Percentiles rank a stretch among this genome's conserved stretches.
Conservation (phyloP, 768 basidiomycete genomes). For the Boletus pseudo-olivaceus region DNA sequence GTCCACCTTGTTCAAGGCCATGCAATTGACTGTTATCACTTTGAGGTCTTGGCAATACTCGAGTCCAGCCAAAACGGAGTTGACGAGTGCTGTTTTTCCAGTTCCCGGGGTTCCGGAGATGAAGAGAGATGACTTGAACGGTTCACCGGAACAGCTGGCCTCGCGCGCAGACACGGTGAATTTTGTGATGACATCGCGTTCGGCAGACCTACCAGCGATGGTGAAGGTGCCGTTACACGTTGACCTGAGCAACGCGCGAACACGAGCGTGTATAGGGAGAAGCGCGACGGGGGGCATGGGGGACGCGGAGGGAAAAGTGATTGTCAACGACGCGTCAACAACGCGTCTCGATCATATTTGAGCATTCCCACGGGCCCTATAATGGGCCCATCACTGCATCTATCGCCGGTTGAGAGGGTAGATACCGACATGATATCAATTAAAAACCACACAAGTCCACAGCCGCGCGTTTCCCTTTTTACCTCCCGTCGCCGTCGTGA, state of each 20-base stretch:
- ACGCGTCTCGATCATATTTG: constrained; percentile 19
- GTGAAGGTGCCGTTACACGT: constrained; percentile 54
- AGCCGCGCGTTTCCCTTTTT: background rate
- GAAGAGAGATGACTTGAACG: constrained; percentile 56
- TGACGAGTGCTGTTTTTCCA: constrained; percentile 85
- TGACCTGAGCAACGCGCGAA: constrained; percentile 66
- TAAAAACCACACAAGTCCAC: background rate
- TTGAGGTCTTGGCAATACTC: constrained; percentile 39
- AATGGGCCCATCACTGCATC: no score
- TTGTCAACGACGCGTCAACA: constrained; percentile 33
- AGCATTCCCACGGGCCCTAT: constrained; percentile 7
- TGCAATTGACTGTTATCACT: constrained; percentile 70
- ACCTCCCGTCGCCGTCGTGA: background rate
- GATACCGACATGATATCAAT: background rate
- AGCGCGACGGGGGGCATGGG: constrained; percentile 48
- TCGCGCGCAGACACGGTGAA: constrained; percentile 59
- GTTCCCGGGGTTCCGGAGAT: constrained; percentile 93
- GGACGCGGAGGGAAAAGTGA: constrained; percentile 41
- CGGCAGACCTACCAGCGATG: constrained; percentile 66
- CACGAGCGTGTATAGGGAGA: constrained; percentile 54
- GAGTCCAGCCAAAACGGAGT: constrained; percentile 52
- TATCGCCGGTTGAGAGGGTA: background rate
- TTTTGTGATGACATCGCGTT: constrained; percentile 53
- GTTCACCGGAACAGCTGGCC: constrained; percentile 14
- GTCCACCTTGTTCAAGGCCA: constrained; percentile 67